These are phyloP conservation scores for Heliocybe sulcata DNA, from an alignment of 1,284 basidiomycete genomes.

Conservation along the genomic window DNA sequence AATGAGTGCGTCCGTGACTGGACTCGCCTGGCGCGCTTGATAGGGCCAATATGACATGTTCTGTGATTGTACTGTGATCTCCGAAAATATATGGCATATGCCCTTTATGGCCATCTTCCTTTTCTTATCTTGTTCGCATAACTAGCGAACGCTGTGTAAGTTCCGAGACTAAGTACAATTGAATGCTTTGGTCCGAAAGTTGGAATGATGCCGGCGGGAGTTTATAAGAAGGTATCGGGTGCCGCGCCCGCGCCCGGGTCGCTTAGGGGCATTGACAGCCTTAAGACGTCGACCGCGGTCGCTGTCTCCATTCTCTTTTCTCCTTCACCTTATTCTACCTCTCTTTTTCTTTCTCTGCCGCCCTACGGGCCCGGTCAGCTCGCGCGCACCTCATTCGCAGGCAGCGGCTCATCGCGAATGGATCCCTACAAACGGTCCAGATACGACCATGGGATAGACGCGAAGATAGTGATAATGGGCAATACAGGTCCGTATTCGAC, in stretches of 20 bases:
- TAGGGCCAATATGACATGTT: constrained; percentile 14
- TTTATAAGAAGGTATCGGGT: not conserved
- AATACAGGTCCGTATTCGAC: constrained; percentile 65
- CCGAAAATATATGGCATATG: constrained; percentile 18
- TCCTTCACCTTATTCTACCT: constrained; percentile 16
- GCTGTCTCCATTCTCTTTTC: constrained; percentile 13
- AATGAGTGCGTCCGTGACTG: constrained; percentile 31
- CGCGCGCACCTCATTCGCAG: constrained; percentile 25
- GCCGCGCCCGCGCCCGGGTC: not conserved
- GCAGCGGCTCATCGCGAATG: constrained; percentile 43
- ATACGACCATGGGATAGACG: constrained; percentile 82
- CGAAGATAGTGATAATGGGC: constrained; percentile 96
- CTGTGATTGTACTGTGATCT: constrained; percentile 4
- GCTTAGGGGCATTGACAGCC: constrained; percentile 2
- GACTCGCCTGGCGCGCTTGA: constrained; percentile 6
- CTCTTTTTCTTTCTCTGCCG: constrained; percentile 12
- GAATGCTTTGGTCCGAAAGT: not conserved
- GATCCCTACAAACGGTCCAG: constrained; percentile 58
- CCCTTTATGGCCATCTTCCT: constrained; percentile 19
- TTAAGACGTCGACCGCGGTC: constrained; percentile 9
- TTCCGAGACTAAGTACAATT: not conserved
- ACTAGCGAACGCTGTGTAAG: not conserved
- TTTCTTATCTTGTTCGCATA: not conserved
- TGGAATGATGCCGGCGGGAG: not conserved
- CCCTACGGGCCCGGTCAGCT: constrained; percentile 11